Percentiles rank a stretch among this genome's conserved stretches.
Evolutionary conservation across 192 early-diverging fungal genomes (phyloP).

Genomic region (Hyaloraphidium curvatum): DNA sequence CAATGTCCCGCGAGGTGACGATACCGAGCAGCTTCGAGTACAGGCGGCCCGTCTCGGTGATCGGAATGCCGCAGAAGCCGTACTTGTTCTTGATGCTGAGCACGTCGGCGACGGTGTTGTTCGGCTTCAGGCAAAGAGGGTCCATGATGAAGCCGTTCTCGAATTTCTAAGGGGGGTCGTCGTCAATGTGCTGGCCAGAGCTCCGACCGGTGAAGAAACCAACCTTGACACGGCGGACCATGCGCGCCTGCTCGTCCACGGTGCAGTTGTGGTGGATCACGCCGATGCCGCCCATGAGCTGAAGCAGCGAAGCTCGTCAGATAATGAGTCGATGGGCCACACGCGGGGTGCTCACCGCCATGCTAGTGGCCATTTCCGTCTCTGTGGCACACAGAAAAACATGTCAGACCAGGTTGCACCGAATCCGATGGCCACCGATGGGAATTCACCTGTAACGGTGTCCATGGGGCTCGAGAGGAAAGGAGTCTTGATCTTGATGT

Average conservation of each 20-base stretch:
- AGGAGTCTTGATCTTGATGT: constrained; percentile 79
- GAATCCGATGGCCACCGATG: background rate
- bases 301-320: background rate
- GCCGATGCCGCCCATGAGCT: constrained; percentile 77
- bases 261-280: constrained; percentile 97
- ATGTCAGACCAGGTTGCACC: background rate
- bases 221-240: constrained; percentile 86
- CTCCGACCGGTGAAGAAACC: too few relatives aligned
- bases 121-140: constrained; percentile 66
- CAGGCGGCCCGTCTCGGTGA: constrained; percentile 77
- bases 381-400: constrained; percentile 21
- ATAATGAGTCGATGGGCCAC: too few relatives aligned
- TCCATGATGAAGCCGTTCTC: constrained; percentile 98
- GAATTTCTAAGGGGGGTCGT: constrained; percentile 31
- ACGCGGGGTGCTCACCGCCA: constrained; percentile 48
- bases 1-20: constrained; percentile 90
- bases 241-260: constrained; percentile 84
- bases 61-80: constrained; percentile 93
- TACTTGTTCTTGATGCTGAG: constrained; percentile 62
- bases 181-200: constrained; percentile 1
- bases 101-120: constrained; percentile 69
- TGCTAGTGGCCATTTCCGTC: constrained; percentile 92
- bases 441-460: constrained; percentile 55
- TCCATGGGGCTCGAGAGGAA: constrained; percentile 96
- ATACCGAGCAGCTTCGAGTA: constrained; percentile 84